Conservation (phyloP, 805 yeast genomes). For the Pichia rugopelliculosa region DNA sequence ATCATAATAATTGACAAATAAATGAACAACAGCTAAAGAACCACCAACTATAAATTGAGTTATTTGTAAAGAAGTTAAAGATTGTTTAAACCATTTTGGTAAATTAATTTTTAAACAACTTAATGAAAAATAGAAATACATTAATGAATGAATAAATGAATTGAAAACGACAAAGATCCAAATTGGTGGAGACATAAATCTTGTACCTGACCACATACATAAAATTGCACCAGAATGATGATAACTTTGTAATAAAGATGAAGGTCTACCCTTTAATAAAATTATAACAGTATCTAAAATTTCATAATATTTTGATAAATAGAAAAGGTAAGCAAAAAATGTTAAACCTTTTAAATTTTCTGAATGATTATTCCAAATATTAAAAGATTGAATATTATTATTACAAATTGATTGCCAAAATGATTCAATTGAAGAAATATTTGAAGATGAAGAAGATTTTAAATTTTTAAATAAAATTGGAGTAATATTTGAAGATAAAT, state of each 20-base stretch:
- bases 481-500: constrained; percentile 24
- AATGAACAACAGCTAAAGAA: constrained; percentile 54
- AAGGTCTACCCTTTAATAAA: constrained; percentile 58
- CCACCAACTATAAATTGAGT: constrained; percentile 66
- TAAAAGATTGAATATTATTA: constrained; percentile 39
- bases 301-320: constrained; percentile 65
- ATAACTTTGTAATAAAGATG: constrained; percentile 61
- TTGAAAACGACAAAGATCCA: constrained; percentile 77
- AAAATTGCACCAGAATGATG: constrained; percentile 78
- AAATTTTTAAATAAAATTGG: constrained; percentile 21
- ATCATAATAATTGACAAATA: constrained; percentile 55
- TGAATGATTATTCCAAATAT: constrained; percentile 40
- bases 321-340: constrained; percentile 59
- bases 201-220: constrained; percentile 74
- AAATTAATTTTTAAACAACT: constrained; percentile 51
- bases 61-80: constrained; percentile 60
- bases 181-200: constrained; percentile 66
- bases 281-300: constrained; percentile 63
- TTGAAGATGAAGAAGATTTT: constrained; percentile 1
- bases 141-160: constrained; percentile 68
- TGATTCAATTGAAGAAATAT: constrained; percentile 28
- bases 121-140: constrained; percentile 64
- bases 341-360: constrained; percentile 36
- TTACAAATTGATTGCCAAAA: constrained; percentile 56
- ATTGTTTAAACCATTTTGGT: constrained; percentile 49